A percentile compares a stretch with the other conserved stretches of the same genome.
These are phyloP conservation scores for Backusella tuberculispora DNA, from an alignment of 192 early-diverging fungal species.

Conservation along the genomic window DNA sequence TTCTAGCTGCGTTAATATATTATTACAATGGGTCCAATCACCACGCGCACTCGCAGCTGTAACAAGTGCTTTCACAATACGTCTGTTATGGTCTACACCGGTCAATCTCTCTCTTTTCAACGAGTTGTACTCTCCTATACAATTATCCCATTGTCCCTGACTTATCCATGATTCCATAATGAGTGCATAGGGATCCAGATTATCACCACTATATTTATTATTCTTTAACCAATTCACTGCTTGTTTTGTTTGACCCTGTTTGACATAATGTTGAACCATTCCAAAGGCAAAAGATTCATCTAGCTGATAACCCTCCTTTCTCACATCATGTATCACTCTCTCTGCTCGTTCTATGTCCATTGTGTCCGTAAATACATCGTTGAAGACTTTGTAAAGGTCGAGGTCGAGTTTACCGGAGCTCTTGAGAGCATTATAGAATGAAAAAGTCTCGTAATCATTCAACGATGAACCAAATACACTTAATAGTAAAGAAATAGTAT, in stretches of 20 bases:
- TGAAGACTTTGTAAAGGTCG: conserved; percentile 5
- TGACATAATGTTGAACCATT: conserved; percentile 8
- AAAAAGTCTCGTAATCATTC: background rate
- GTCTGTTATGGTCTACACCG: background rate
- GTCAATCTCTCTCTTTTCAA: background rate
- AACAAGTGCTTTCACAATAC: conserved; percentile 16
- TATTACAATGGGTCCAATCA: conserved; percentile 18
- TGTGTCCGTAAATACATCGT: background rate
- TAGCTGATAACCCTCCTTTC: background rate
- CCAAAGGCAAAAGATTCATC: background rate
- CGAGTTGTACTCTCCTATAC: conserved; percentile 1
- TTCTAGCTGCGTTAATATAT: background rate
- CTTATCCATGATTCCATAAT: conserved; percentile 14
- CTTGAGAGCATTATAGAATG: conserved; percentile 1
- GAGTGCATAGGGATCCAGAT: conserved; percentile 9
- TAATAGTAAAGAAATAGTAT: conserved; percentile 1
- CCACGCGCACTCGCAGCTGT: background rate
- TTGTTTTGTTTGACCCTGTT: background rate
- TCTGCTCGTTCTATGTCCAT: background rate
- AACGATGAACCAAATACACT: background rate
- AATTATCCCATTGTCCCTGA: background rate
- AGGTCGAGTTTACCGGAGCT: background rate
- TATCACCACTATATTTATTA: background rate
- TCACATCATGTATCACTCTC: background rate
- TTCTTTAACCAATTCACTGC: conserved; percentile 1